phyloP scores from a whole-genome alignment of 495 filamentous ascomycete genomes.

The Penicillium nucicola region DNA sequence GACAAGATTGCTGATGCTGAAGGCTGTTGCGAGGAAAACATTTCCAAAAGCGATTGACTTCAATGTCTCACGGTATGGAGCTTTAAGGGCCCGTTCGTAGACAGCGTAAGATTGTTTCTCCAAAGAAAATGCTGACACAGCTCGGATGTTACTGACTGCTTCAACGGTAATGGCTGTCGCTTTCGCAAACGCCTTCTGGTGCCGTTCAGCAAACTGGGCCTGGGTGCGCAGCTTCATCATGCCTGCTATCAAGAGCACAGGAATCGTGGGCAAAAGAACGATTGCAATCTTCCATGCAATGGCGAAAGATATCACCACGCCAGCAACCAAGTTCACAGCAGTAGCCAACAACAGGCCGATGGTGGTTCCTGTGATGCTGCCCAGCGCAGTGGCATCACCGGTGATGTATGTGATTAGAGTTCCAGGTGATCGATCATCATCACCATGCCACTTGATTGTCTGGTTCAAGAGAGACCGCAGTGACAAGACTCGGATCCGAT shows the following conservation, averaged over 20 bases:
- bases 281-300: constrained; percentile 43
- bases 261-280: constrained; percentile 36
- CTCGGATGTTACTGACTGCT: constrained; percentile 49
- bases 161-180: constrained; percentile 49
- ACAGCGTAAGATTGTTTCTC: constrained; percentile 38
- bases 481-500: constrained; percentile 45
- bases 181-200: constrained; percentile 50
- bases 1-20: constrained; percentile 48
- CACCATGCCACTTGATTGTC: constrained; percentile 49
- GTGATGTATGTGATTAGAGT: constrained; percentile 46
- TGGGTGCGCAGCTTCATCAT: constrained; percentile 54
- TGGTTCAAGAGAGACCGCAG: constrained; percentile 49
- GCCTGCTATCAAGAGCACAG: constrained; percentile 37
- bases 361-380: constrained; percentile 44
- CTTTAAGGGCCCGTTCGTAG: constrained; percentile 32
- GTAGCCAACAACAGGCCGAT: constrained; percentile 45
- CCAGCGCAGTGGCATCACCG: constrained; percentile 44
- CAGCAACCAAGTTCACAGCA: constrained; percentile 36
- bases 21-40: constrained; percentile 37
- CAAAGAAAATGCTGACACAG: constrained; percentile 48
- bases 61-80: constrained; percentile 46
- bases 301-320: constrained; percentile 33
- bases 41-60: constrained; percentile 38
- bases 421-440: constrained; percentile 40
- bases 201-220: constrained; percentile 54